phyloP scores from a whole-genome alignment of 441 rosid species.

The Bruguiera hainesii region DNA sequence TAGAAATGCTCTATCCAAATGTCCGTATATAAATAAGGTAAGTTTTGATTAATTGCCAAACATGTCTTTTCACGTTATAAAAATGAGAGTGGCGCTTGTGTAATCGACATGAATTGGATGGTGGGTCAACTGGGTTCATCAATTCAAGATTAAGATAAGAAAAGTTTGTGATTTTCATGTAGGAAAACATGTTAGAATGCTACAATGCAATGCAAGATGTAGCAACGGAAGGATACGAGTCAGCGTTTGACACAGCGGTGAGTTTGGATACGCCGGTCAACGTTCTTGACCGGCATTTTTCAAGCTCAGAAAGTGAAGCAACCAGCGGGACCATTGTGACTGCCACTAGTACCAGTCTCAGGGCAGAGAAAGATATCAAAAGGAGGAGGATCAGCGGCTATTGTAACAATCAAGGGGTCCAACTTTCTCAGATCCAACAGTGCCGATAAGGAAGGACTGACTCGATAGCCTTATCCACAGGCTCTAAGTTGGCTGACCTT shows the following conservation, averaged over 20 bases:
- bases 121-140: too few relatives aligned
- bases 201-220: slow-evolving; percentile 41
- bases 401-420: neutral
- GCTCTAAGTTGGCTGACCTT: neutral
- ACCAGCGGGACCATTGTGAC: slow-evolving; percentile 19
- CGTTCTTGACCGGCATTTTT: slow-evolving; percentile 52
- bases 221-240: slow-evolving; percentile 33
- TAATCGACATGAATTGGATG: too few relatives aligned
- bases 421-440: neutral
- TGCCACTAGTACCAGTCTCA: neutral
- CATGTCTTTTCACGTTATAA: neutral
- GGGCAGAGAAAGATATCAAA: neutral
- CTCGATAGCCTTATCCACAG: neutral
- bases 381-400: too few relatives aligned
- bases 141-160: too few relatives aligned
- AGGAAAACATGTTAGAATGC: slow-evolving; percentile 62
- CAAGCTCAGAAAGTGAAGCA: slow-evolving; percentile 46
- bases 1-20: slow-evolving; percentile 36
- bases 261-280: slow-evolving; percentile 51
- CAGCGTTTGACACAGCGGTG: slow-evolving; percentile 32
- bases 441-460: neutral
- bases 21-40: slow-evolving; percentile 62
- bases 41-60: neutral
- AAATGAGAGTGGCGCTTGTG: neutral
- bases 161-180: neutral